A percentile compares a stretch with the other conserved stretches of the same genome.
Conservation (phyloP, 2,329 filamentous ascomycete species). For the Cytospora piceae region DNA sequence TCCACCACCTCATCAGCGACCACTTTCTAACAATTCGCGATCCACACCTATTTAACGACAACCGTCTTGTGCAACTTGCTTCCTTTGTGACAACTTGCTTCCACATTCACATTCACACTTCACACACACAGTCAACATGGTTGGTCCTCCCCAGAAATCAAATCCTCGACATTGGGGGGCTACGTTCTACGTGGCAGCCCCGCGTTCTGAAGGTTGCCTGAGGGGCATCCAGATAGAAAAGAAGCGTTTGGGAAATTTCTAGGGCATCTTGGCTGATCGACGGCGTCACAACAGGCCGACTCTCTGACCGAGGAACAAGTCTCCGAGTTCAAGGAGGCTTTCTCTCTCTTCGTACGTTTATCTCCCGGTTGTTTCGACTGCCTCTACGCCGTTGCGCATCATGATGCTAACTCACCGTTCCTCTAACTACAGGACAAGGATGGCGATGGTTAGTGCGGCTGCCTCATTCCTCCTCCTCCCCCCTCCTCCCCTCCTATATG, state of each 20-base stretch:
- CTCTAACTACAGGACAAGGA: constrained; percentile 74
- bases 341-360: constrained; percentile 93
- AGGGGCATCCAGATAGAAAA: constrained; percentile 25
- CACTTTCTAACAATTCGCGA: constrained; percentile 15
- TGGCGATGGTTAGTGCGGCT: constrained; percentile 75
- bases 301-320: constrained; percentile 99
- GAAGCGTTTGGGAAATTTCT: constrained; percentile 13
- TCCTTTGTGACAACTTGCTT: constrained; percentile 2
- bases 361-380: constrained; percentile 24
- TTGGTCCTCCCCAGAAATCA: constrained; percentile 14
- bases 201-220: constrained; percentile 18
- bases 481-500: constrained; percentile 11
- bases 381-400: constrained; percentile 7
- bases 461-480: constrained; percentile 4
- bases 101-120: not conserved
- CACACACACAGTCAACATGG: constrained; percentile 25
- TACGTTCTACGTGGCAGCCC: constrained; percentile 21
- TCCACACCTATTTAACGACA: constrained; percentile 22
- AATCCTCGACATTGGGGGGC: not conserved
- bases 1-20: constrained; percentile 23
- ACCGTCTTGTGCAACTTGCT: constrained; percentile 8
- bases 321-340: constrained; percentile 99
- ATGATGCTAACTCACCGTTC: constrained; percentile 30
- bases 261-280: constrained; percentile 31
- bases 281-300: constrained; percentile 70